Conservation (phyloP, 306 rosid genomes). For the Hippophae rhamnoides region DNA sequence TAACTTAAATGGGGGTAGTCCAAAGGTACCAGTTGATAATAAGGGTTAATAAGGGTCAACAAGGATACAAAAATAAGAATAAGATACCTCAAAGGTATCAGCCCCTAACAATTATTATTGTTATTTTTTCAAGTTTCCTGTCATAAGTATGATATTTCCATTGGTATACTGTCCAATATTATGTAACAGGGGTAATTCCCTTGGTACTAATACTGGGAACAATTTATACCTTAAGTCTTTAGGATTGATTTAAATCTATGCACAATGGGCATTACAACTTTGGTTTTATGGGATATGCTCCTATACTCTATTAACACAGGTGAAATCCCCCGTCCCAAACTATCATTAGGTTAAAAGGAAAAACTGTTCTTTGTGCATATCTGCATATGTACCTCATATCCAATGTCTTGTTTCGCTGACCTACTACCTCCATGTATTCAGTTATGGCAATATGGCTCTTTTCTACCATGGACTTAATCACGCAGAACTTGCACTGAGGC, state of each 20-base stretch:
- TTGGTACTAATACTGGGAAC: neutral
- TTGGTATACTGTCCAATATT: neutral
- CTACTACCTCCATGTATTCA: conserved; percentile 29
- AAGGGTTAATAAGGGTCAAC: too few relatives aligned
- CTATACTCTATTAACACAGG: too few relatives aligned
- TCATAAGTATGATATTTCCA: too few relatives aligned
- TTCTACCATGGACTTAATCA: conserved; percentile 95
- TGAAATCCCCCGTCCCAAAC: too few relatives aligned
- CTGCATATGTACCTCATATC: neutral
- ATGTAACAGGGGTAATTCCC: neutral
- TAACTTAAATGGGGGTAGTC: too few relatives aligned
- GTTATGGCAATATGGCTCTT: conserved; percentile 98
- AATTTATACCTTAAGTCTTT: neutral
- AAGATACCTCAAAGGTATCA: too few relatives aligned
- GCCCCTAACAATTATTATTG: too few relatives aligned
- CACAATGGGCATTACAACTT: neutral
- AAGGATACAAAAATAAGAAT: too few relatives aligned
- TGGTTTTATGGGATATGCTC: neutral
- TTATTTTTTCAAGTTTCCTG: too few relatives aligned
- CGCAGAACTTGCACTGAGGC: conserved; percentile 89
- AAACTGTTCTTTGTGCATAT: neutral
- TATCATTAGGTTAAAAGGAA: too few relatives aligned
- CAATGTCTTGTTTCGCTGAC: conserved; percentile 16
- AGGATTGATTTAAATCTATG: neutral
- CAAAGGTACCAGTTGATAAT: too few relatives aligned